Percentiles rank a stretch among this genome's conserved stretches.
Evolutionary conservation across 2,329 filamentous ascomycete species (phyloP).

Genomic region (Fusarium staphyleae): DNA sequence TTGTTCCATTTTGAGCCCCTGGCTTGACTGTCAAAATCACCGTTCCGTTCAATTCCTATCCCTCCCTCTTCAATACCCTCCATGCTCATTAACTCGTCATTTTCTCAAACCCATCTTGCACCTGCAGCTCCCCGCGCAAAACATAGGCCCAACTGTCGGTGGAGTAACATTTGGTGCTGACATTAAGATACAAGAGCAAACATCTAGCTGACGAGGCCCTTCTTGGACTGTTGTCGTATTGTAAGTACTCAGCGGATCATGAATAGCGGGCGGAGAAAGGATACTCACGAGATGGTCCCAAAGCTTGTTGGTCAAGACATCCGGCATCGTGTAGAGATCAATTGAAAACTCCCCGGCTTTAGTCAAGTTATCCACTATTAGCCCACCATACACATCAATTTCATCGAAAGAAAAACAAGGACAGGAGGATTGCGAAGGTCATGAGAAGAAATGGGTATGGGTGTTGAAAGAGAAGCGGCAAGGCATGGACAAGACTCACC

Average conservation of each 20-base stretch:
- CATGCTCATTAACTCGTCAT: slow-evolving; percentile 37
- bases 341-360: slow-evolving; percentile 95
- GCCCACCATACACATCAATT: slow-evolving; percentile 45
- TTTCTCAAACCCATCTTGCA: slow-evolving; percentile 30
- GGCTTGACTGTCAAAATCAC: slow-evolving; percentile 16
- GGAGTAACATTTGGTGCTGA: slow-evolving; percentile 30
- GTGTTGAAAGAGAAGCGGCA: background rate
- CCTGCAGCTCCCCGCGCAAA: slow-evolving; percentile 31
- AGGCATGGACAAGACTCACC: slow-evolving; percentile 63
- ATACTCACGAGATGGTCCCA: slow-evolving; percentile 79
- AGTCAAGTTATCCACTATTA: slow-evolving; percentile 48
- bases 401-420: slow-evolving; percentile 33
- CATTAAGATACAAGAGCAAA: slow-evolving; percentile 23
- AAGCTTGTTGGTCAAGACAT: slow-evolving; percentile 86
- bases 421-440: background rate
- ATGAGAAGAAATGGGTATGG: background rate
- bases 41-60: slow-evolving; percentile 16
- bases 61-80: slow-evolving; percentile 10
- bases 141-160: slow-evolving; percentile 27
- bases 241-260: slow-evolving; percentile 8
- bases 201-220: slow-evolving; percentile 49
- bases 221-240: slow-evolving; percentile 46
- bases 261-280: background rate
- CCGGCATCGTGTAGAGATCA: slow-evolving; percentile 96
- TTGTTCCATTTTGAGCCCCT: slow-evolving; percentile 7